Conservation (phyloP, 1,139 yeast genomes). For the Kodamaea anthophila region DNA sequence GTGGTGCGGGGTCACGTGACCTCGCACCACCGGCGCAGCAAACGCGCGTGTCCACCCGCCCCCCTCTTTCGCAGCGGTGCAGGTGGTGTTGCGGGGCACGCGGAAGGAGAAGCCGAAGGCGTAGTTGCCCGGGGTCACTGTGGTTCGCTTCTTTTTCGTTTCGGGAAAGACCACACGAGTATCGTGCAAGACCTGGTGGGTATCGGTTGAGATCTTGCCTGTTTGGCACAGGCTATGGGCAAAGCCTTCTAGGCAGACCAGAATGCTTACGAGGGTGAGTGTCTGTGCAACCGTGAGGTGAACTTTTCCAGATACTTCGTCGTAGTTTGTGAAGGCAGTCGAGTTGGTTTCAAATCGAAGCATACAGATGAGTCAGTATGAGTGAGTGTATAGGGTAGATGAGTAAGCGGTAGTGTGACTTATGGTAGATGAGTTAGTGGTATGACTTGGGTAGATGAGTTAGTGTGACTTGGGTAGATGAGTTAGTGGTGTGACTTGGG, state of each 20-base stretch:
- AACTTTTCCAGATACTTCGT: conserved; percentile 44
- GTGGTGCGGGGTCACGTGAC: conserved; percentile 20
- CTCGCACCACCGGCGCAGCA: conserved; percentile 9
- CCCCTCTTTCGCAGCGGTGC: conserved; percentile 37
- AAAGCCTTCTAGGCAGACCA: conserved; percentile 59
- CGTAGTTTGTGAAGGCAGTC: conserved; percentile 51
- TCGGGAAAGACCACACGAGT: conserved; percentile 59
- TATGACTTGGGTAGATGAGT: too few species aligned
- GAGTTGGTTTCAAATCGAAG: too few species aligned
- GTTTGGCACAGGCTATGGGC: too few species aligned
- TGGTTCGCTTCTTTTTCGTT: conserved; percentile 46
- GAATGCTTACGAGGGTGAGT: conserved; percentile 44
- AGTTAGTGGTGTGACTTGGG: too few species aligned
- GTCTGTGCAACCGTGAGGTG: conserved; percentile 39
- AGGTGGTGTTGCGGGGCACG: conserved; percentile 47
- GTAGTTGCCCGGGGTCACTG: conserved; percentile 56
- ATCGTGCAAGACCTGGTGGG: conserved; percentile 52
- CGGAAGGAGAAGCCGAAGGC: conserved; percentile 51
- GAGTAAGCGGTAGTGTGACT: too few species aligned
- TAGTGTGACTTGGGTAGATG: too few species aligned
- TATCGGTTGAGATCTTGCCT: conserved; percentile 45
- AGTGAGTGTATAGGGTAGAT: too few species aligned
- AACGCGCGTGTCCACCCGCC: conserved; percentile 34
- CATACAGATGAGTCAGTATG: too few species aligned
- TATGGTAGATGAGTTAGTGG: too few species aligned